Percentiles rank a stretch among this genome's conserved stretches.
Evolutionary conservation across 768 basidiomycete species (phyloP).

Genomic region (Chalciporus sphaerocephalus): DNA sequence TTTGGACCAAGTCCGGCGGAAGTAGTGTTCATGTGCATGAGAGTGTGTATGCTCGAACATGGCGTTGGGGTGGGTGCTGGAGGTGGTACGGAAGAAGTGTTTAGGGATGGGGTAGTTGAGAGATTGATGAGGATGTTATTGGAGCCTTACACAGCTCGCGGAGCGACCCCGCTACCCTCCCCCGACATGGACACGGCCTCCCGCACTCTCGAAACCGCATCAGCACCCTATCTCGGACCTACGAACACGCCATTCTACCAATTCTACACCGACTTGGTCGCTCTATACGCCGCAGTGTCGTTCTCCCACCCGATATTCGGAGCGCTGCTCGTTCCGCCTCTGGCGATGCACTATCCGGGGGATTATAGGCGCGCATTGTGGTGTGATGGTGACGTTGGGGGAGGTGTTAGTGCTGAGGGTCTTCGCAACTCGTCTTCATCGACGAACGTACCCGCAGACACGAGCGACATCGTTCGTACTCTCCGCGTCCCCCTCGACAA

Average conservation of each 20-base stretch:
- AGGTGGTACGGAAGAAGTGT: constrained; percentile 52
- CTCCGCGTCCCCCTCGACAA: constrained; percentile 49
- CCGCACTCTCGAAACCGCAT: constrained; percentile 47
- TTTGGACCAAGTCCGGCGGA: constrained; percentile 29
- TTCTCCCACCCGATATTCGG: constrained; percentile 78
- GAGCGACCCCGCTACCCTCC: background rate
- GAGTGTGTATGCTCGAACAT: constrained; percentile 94
- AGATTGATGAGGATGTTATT: constrained; percentile 58
- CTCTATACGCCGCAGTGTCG: constrained; percentile 87
- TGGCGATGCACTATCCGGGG: constrained; percentile 66
- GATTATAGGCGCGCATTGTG: constrained; percentile 87
- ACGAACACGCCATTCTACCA: constrained; percentile 80
- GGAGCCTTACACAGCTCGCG: constrained; percentile 43
- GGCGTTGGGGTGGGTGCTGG: constrained; percentile 35
- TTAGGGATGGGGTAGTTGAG: constrained; percentile 66
- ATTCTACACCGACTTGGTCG: constrained; percentile 87
- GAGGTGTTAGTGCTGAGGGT: background rate
- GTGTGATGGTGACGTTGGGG: constrained; percentile 67
- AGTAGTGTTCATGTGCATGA: constrained; percentile 78
- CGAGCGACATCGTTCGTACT: constrained; percentile 41
- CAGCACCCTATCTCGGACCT: constrained; percentile 54
- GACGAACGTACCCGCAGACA: background rate
- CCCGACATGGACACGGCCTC: constrained; percentile 11
- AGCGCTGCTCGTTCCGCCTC: constrained; percentile 68
- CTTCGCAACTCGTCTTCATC: background rate